These are phyloP conservation scores for Talaromyces sp. DNA, from an alignment of 2,329 filamentous ascomycete species.

Conservation along the genomic window DNA sequence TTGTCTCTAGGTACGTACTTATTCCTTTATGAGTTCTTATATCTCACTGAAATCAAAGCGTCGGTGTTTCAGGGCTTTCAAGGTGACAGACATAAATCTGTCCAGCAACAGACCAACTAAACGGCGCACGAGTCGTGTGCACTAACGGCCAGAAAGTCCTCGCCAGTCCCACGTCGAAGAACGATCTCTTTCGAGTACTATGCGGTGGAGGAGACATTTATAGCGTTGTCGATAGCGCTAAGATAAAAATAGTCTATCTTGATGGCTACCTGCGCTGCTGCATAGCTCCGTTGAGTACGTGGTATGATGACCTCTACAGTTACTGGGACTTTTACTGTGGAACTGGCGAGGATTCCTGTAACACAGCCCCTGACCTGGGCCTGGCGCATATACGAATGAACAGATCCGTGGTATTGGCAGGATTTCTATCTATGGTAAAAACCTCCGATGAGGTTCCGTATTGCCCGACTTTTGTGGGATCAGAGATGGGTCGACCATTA, in stretches of 20 bases:
- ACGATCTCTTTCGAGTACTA: constrained; percentile 50
- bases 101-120: constrained; percentile 57
- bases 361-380: constrained; percentile 32
- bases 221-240: constrained; percentile 36
- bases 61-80: constrained; percentile 62
- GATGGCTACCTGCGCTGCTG: constrained; percentile 45
- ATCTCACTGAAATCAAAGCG: constrained; percentile 40
- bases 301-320: constrained; percentile 44
- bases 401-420: constrained; percentile 41
- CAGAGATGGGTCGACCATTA: constrained; percentile 34
- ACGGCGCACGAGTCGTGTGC: constrained; percentile 57
- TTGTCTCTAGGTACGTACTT: neutral
- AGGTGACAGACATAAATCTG: constrained; percentile 59
- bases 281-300: constrained; percentile 31
- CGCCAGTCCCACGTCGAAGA: constrained; percentile 17
- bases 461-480: constrained; percentile 38
- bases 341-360: neutral
- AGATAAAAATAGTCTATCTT: constrained; percentile 58
- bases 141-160: constrained; percentile 52
- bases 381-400: constrained; percentile 44
- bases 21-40: neutral
- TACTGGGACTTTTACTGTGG: neutral
- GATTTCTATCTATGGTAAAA: constrained; percentile 45
- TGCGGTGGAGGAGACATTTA: constrained; percentile 53
- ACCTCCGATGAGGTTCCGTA: constrained; percentile 42